Evolutionary conservation across 768 basidiomycete species (phyloP), one percentile per base, ranked within the genome.

Genomic region (Xerocomellus amylosporus): DNA sequence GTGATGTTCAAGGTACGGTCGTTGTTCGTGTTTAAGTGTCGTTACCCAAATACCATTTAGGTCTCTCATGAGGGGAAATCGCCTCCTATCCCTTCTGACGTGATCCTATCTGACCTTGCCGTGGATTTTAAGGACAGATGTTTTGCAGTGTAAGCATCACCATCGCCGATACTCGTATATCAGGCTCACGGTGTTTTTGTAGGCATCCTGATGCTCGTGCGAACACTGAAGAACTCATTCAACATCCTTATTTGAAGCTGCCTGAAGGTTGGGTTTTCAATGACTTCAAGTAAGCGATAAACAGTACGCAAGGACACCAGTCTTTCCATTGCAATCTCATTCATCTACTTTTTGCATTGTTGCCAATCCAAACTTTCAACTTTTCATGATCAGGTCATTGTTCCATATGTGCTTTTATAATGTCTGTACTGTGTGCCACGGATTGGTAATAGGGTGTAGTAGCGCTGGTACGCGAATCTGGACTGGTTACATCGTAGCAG

Each of bases 1-100:
- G 94, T 98, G 55, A 91, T 99, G 87, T 90, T 91, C 73, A 92
- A 95, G 81, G 95, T 93, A 65, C 53, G 79, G 17, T 24, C 14
- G 5, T 24, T 9, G 30, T 46, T 46, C 28, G 5, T 28, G 14
- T 28, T 24, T 13, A 2, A 45, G 17, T 24, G 37, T 30, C 37
- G 13, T 52, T 30, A 3, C 31, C 38, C n/a, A 40, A 24, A 52
- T 54, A 36, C 46, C 39, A 40, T 19, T 17, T 61, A 96, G 93
- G 79, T 97, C 37, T 95, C 91, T 60, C 85, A 89, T 62, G 85
- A 87, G 52, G 86, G 90, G 61, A 80, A 84, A 58, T 86, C 88
- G 26, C 97, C 97, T 9, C 95, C 96, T 4, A 81, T 99, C 6
- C 97, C 96, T 3, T 80, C 86, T 17, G 89, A 91, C 51, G 83